Base-by-base conservation (phyloP, 129 eudicot genomes). In the Cynara cardunculus region DNA sequence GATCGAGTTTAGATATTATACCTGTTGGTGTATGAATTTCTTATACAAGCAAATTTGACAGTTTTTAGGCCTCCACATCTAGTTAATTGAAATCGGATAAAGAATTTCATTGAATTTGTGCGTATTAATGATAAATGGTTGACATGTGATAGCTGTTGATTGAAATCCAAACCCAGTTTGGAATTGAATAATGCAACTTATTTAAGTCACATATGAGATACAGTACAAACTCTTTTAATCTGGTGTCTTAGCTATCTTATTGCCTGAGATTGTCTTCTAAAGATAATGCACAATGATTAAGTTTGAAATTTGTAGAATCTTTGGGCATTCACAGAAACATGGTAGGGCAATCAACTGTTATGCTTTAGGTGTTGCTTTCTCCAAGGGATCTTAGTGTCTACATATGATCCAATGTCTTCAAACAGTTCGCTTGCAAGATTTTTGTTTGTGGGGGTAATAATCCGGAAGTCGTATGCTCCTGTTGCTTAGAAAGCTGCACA, bases 111-210 rank as follows among this genome's bases (percentile, higher is more conserved):
- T 9, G 19, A 32, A 53, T 70, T 70, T 71, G 71, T 70, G 35
- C 22, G 24, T 70, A 30, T 46, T 46, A 30, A 28, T 71, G 69
- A 32, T 62, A 19, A 62, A 12, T 24, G 72, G 24, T 28, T 56
- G 69, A 28, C 69, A 78, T 24, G 75, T 37, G 64, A 56, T 71
- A 18, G 24, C 10, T 79, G 19, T 32, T 72, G 30, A 72, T 59
- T 32, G 41, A 7, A 34, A 71, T 71, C 35, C 18, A 72, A 72
- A 2, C 64, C 53, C 41, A 41, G 67, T 46, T 46, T 70, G 75
- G 85, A 46, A 74, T 66, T 44, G 32, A 74, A 30, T 64, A 19
- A 30, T 75, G 68, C 62, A 59, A 27, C 31, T 80, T 72, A 34
- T 56, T 56, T 31, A 7, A 71, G 71, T 53, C 14, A 62, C 70